Evolutionary conservation across 768 basidiomycete genomes (phyloP).

Genomic region (Collybia nuda): DNA sequence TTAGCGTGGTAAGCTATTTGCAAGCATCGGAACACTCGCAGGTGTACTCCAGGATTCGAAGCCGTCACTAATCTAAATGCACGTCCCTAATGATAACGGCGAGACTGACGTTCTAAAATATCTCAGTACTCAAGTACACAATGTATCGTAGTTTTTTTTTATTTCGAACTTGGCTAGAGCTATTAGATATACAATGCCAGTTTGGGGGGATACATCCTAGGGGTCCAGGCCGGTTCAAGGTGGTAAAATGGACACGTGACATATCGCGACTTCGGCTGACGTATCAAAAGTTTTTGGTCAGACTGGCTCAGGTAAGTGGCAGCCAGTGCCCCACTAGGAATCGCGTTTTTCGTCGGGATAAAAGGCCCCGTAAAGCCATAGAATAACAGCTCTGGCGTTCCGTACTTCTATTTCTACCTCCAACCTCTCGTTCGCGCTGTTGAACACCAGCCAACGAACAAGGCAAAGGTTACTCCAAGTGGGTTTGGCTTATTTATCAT

Average conservation of each 20-base stretch:
- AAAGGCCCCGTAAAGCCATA: constrained; percentile 19
- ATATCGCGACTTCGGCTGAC: not conserved
- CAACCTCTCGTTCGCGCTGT: constrained; percentile 6
- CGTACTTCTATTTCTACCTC: constrained; percentile 13
- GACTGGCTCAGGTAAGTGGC: not conserved
- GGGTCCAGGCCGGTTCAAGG: too few relatives aligned
- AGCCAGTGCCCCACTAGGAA: constrained; percentile 8
- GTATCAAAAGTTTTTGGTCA: not conserved
- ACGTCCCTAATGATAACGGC: too few relatives aligned
- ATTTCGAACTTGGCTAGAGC: too few relatives aligned
- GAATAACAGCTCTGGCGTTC: constrained; percentile 25
- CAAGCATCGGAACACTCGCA: too few relatives aligned
- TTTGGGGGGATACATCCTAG: too few relatives aligned
- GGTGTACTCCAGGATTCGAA: too few relatives aligned
- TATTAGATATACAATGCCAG: too few relatives aligned
- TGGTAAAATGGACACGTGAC: not conserved
- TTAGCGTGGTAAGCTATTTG: too few relatives aligned
- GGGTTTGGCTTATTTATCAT: not conserved
- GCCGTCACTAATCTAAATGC: too few relatives aligned
- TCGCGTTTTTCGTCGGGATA: constrained; percentile 13
- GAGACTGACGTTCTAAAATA: too few relatives aligned
- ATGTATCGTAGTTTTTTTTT: too few relatives aligned
- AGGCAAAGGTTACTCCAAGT: constrained; percentile 17
- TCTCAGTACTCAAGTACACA: too few relatives aligned
- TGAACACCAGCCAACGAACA: constrained; percentile 11